phyloP scores from a whole-genome alignment of 345 rosid species.

The Citrus inodora region DNA sequence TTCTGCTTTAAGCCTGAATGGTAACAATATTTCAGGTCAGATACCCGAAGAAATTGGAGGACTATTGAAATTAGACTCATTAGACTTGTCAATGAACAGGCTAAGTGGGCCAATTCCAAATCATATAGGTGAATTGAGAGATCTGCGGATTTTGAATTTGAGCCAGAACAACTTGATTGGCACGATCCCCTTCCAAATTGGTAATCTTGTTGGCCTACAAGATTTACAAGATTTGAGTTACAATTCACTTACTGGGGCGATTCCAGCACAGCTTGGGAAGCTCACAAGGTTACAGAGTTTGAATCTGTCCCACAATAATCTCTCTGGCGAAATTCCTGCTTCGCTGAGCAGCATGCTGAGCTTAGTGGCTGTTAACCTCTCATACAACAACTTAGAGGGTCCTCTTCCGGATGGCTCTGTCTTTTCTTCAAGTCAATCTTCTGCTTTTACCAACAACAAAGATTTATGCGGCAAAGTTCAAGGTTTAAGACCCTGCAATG shows the following conservation, averaged over 20 bases:
- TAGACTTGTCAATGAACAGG: constrained; percentile 27
- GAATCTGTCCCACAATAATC: constrained; percentile 33
- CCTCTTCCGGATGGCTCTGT: constrained; percentile 31
- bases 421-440: constrained; percentile 17
- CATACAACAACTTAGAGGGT: constrained; percentile 38
- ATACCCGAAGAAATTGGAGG: constrained; percentile 17
- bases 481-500: constrained; percentile 23
- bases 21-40: constrained; percentile 21
- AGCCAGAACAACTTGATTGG: constrained; percentile 15
- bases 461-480: constrained; percentile 25
- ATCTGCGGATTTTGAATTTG: constrained; percentile 6
- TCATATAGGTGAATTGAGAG: constrained; percentile 19
- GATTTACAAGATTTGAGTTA: constrained; percentile 35
- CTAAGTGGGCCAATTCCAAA: constrained; percentile 28
- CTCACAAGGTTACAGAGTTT: constrained; percentile 26
- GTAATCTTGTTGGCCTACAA: constrained; percentile 26
- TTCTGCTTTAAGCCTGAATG: constrained; percentile 10
- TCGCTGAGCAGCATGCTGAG: constrained; percentile 28
- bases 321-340: constrained; percentile 31
- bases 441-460: constrained; percentile 25
- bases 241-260: constrained; percentile 31
- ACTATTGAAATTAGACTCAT: constrained; percentile 1
- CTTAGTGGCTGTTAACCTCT: constrained; percentile 26
- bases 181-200: constrained; percentile 19
- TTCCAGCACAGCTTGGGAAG: constrained; percentile 31